phyloP scores from a whole-genome alignment of 2,329 filamentous ascomycete genomes.

The Penicillium sp. region DNA sequence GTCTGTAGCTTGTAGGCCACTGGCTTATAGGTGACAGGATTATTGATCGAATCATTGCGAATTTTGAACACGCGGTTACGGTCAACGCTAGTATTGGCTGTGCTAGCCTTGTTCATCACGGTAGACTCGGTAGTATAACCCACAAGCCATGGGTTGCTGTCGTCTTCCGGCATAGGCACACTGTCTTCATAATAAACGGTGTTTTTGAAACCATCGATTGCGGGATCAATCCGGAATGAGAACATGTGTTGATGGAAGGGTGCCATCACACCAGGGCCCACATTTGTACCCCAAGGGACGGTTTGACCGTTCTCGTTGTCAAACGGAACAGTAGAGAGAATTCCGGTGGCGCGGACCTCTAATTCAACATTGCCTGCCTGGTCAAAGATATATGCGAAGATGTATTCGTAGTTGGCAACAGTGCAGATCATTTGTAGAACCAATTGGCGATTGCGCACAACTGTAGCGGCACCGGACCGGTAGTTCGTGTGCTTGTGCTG shows the following conservation, averaged over 20 bases:
- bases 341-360: slow-evolving; percentile 71
- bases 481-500: slow-evolving; percentile 76
- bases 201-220: slow-evolving; percentile 62
- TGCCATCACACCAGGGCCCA: slow-evolving; percentile 71
- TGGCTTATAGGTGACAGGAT: slow-evolving; percentile 58
- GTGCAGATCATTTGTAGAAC: slow-evolving; percentile 73
- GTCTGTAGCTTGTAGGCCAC: slow-evolving; percentile 62
- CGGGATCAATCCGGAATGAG: slow-evolving; percentile 67
- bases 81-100: slow-evolving; percentile 54
- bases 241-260: slow-evolving; percentile 79
- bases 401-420: slow-evolving; percentile 74
- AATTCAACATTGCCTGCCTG: slow-evolving; percentile 70
- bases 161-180: slow-evolving; percentile 62
- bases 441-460: slow-evolving; percentile 67
- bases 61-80: slow-evolving; percentile 63
- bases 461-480: slow-evolving; percentile 65
- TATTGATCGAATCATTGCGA: slow-evolving; percentile 56
- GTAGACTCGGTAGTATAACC: slow-evolving; percentile 57
- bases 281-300: slow-evolving; percentile 70
- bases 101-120: slow-evolving; percentile 50
- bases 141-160: slow-evolving; percentile 55
- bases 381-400: slow-evolving; percentile 73
- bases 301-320: slow-evolving; percentile 62
- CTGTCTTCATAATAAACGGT: slow-evolving; percentile 63
- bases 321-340: slow-evolving; percentile 69